Base-by-base conservation (phyloP, 139 green algal species). In the Pleodorina starrii region DNA sequence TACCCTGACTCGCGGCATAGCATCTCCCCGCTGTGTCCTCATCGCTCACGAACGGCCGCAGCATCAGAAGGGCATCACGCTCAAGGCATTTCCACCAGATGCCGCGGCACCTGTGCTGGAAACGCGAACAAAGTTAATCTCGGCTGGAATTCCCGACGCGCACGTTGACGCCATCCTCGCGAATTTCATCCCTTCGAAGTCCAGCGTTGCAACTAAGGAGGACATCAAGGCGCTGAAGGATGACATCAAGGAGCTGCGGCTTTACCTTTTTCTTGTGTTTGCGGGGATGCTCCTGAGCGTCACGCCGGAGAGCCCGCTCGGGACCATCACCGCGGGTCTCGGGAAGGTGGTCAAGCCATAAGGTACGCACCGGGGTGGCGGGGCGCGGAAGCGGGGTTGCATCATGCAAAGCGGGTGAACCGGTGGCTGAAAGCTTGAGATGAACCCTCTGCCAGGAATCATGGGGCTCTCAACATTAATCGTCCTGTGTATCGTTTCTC, bases 241-340 rank as follows among this genome's bases (percentile, higher is more conserved):
- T n/a, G n/a, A n/a, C n/a, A 73, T 73, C 27, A 73, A 73, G 63
- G 63, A 73, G 63, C 63, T 73, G 29, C 63, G 63, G 63, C 63
- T 40, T 42, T 73, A 73, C 63, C 25, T 73, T 12, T 73, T 73
- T 73, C 63, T 73, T 29, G 27, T 73, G 63, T 40, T 73, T 25
- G 63, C 25, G 29, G 63, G 29, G 63, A 40, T 73, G 63, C 25
- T 40, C 5, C 63, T 73, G 29, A 73, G 63, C 63, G 63, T 73
- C 63, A 73, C 63, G 38, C 63, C 63, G 27, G 63, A 73, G 27
- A 73, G 63, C 63, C 63, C 63, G 63, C 63, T 73, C 63, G 63
- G 48, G 48, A 57, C 48, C 48, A 57, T 57, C 11, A 12, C 48
- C 48, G 48, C 48, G 48, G 48, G 11, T 57, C 48, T 57, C 48